Base-by-base conservation (phyloP, 345 rosid genomes). In the Gossypium australe region DNA sequence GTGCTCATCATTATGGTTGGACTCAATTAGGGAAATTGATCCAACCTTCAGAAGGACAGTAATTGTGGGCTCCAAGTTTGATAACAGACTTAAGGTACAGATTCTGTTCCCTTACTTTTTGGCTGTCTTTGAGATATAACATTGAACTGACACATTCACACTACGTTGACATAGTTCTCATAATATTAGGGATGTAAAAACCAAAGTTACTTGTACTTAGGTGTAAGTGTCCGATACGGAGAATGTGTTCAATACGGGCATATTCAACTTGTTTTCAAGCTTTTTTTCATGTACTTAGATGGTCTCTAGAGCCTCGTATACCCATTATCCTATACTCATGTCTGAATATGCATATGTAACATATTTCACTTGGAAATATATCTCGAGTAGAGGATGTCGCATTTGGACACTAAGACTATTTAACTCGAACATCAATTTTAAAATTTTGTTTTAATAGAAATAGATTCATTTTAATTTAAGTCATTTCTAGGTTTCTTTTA, bases 1-100 rank as follows among this genome's bases (percentile, higher is more conserved):
- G 99, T 95, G 99, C 68, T 95, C 98, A 11, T 95, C 99, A 0
- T 77, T 95, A 83, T 95, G 99, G 99, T 78, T 95, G 76, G 99
- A 95, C 85, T 81, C 90, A 9, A 82, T 95, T 77, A 92, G 92
- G 38, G 98, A 93, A 63, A 95, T 95, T 74, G 99, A 95, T 86
- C 97, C 98, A 4, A 85, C 83, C 51, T 91, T 95, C 67, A 83
- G 91, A 13, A 90, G 99, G 76, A 91, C 98, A 1, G 79, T 89
- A 16, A 90, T 95, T 45, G 98, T 93, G 66, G 99, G 90, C 77
- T 95, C 99, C 73, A 95, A 95, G 78, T 95, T 95, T 72, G 99
- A 95, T 82, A 95, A 95, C 81, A 89, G 98, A 48, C 97, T 95
- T 44, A 95, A 95, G 97, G 98, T 92, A 82, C 56, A n/a, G 47